Base-by-base conservation (phyloP, 2,329 filamentous ascomycete genomes). In the Colletotrichum sp. region DNA sequence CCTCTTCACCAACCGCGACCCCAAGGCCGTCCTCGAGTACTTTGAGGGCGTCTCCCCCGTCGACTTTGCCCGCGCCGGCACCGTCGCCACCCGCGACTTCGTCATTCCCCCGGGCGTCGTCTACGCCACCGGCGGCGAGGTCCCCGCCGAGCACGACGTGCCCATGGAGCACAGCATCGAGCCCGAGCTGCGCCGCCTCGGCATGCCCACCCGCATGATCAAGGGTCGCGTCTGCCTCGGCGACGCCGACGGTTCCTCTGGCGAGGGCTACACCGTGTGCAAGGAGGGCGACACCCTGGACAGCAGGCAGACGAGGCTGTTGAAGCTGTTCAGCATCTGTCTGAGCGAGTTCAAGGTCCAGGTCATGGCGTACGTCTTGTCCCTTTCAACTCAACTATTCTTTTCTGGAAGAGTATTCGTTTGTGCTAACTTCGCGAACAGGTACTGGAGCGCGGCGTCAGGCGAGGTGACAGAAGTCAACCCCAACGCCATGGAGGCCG, bases 321-420 rank as follows among this genome's bases (percentile, higher is more conserved):
- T 99, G 85, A 98, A 98, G 91, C 89, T 98, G 81, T 98, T 99
- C 86, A 94, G 95, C 69, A 92, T 98, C 73, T 95, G 94, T 77
- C 92, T 97, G 86, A 95, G 95, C 74, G 96, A 98, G 87, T 99
- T 99, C 88, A 93, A 90, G 84, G 93, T 99, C 74, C 90, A 92
- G 81, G 87, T 98, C 78, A 87, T 94, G 84, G 96, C 96, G 82
- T 94, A 90, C 84, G 90, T 88, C 60, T 32, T 32, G 16, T 16
- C 77, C 24, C 43, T 38, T 9, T 12, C 36, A 15, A n/a, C 13
- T 34, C 21, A 28, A 16, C n/a, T 43, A 36, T 15, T 18, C n/a
- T 18, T 21, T 13, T 7, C 18, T 21, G 12, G 6, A 8, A n/a
- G 10, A 28, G 2, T 15, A 26, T 21, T 36, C n/a, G n/a, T 30